Evolutionary conservation across 108 stramenopile genomes (phyloP), one percentile per base, ranked within the genome.

Genomic region (Fistulifera pelliculosa): DNA sequence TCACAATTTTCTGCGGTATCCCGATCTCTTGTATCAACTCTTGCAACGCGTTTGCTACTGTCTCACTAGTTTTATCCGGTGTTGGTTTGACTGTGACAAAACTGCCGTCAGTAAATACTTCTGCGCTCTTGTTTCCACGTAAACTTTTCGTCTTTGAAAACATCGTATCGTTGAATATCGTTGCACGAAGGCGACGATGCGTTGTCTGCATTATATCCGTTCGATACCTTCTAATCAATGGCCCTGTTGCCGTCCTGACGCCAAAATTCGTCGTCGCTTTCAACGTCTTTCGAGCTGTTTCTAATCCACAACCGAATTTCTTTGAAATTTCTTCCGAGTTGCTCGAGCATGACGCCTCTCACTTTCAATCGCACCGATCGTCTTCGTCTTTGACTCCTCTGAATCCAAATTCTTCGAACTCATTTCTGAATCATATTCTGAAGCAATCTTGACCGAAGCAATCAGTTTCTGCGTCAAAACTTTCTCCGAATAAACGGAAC

Each of bases 251-350:
- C 6, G 26, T 16, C 26, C 50, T 5, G 6, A 51, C 24, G 3
- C 50, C 50, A 27, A 27, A 16, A 5, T 60, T 54, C 17, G 51
- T 53, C 3, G 50, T 38, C 6, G 27, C 60, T 8, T 41, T n/a
- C 3, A 60, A 17, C 3, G 60, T 60, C 6, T 28, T 28, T 13
- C 25, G 2, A 2, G 60, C 60, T 12, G 48, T 52, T 17, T 35
- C 27, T 1, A 40, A 11, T 5, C 60, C 60, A 52, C 31, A 35
- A 35, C 8, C 6, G 8, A 35, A 35, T 35, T 8, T 35, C 8
- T 8, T 3, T 3, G 31, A 35, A 6, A 35, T 35, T 35, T 35
- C 31, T 35, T 3, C 31, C 31, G 31, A 35, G 31, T 35, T 6
- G 31, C 31, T 3, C 31, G 31, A 35, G 31, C 3, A 35, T 35